These are phyloP conservation scores for Capronia epimyces DNA, from an alignment of 2,329 filamentous ascomycete species.

Conservation along the genomic window DNA sequence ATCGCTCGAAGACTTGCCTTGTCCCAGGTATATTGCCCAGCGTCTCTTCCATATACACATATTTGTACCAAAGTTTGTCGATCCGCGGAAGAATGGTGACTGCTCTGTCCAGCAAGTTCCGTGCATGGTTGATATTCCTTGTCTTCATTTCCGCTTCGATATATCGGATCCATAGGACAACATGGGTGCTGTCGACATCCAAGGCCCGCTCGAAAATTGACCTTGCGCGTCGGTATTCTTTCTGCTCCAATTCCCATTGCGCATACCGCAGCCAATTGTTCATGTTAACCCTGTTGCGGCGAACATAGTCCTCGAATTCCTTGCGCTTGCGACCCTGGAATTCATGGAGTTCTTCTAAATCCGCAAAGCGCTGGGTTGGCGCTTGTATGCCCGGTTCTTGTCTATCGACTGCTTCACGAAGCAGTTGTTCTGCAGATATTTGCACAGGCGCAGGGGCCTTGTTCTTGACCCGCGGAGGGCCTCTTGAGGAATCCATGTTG, in stretches of 20 bases:
- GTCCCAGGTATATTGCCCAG: constrained; percentile 89
- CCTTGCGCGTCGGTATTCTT: constrained; percentile 85
- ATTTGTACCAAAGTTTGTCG: constrained; percentile 99
- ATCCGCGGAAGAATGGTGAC: constrained; percentile 84
- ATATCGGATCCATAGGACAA: constrained; percentile 85
- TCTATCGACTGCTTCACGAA: constrained; percentile 93
- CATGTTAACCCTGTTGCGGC: constrained; percentile 88
- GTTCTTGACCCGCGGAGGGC: constrained; percentile 95
- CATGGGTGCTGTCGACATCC: constrained; percentile 82
- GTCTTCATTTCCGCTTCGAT: constrained; percentile 95
- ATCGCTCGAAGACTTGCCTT: constrained; percentile 89
- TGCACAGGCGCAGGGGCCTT: constrained; percentile 87
- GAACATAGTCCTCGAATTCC: constrained; percentile 97
- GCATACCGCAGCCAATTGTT: constrained; percentile 99
- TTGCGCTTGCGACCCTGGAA: constrained; percentile 93
- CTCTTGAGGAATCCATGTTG: constrained; percentile 81
- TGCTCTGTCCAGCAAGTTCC: constrained; percentile 91
- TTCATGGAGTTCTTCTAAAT: constrained; percentile 96
- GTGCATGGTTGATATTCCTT: constrained; percentile 91
- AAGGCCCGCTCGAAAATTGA: constrained; percentile 92
- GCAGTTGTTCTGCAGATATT: constrained; percentile 93
- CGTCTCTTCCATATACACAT: constrained; percentile 98
- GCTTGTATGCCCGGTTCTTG: constrained; percentile 84
- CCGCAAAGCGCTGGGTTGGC: constrained; percentile 89
- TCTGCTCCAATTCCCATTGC: constrained; percentile 95